Evolutionary conservation across 495 filamentous ascomycete genomes (phyloP).

Genomic region (Jackrogersella minutella): DNA sequence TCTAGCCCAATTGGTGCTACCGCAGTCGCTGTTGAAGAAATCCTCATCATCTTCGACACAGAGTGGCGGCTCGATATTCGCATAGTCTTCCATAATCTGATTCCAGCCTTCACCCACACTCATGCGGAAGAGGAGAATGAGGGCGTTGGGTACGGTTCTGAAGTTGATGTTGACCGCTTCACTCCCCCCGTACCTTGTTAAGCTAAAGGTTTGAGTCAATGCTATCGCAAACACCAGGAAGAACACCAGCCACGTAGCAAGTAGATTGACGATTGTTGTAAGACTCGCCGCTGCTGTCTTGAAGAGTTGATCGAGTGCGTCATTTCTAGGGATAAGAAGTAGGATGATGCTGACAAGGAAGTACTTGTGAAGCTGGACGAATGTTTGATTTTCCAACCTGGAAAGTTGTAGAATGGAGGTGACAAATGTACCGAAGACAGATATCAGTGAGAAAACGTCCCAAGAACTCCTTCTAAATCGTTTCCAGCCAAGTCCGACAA

Average conservation of each 20-base stretch:
- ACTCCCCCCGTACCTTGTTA: conserved; percentile 81
- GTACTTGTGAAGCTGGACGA: conserved; percentile 85
- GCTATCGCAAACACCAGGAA: conserved; percentile 97
- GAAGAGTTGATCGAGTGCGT: conserved; percentile 97
- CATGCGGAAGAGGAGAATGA: conserved; percentile 92
- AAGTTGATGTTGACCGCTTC: conserved; percentile 90
- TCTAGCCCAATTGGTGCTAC: conserved; percentile 85
- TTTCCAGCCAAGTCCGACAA: conserved; percentile 90
- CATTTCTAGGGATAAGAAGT: conserved; percentile 93
- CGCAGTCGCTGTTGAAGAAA: conserved; percentile 91
- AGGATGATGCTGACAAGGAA: conserved; percentile 92
- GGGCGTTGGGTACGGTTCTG: conserved; percentile 87
- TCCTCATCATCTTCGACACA: conserved; percentile 70
- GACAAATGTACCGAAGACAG: conserved; percentile 83
- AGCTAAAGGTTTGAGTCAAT: conserved; percentile 93
- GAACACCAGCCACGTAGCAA: conserved; percentile 96
- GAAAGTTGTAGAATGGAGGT: conserved; percentile 75
- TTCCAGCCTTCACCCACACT: conserved; percentile 98
- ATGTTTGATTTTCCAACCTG: conserved; percentile 62
- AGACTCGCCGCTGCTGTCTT: conserved; percentile 98
- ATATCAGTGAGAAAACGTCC: conserved; percentile 88
- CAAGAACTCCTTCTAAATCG: conserved; percentile 93
- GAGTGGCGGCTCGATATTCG: conserved; percentile 74
- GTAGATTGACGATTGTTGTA: conserved; percentile 85
- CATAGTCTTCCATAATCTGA: conserved; percentile 94